Conservation (phyloP, 306 rosid species). For the Malus fusca region DNA sequence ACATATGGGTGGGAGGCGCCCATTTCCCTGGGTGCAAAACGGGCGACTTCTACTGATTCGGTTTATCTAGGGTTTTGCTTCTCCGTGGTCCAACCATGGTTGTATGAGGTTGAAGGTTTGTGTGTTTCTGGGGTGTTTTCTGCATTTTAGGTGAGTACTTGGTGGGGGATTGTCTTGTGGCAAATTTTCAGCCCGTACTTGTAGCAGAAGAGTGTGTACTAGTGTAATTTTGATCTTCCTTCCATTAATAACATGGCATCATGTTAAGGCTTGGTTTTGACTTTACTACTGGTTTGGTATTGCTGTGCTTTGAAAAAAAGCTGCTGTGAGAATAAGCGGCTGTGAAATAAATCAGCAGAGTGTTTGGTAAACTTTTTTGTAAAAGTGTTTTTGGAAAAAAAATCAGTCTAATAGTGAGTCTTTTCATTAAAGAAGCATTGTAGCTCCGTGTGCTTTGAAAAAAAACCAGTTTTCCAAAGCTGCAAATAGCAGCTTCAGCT, state of each 20-base stretch:
- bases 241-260: not conserved
- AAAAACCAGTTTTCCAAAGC: too few relatives aligned
- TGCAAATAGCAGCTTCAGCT: too few relatives aligned
- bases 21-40: constrained; percentile 21
- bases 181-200: not conserved
- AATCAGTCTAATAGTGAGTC: too few relatives aligned
- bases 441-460: too few relatives aligned
- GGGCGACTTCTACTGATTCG: too few relatives aligned
- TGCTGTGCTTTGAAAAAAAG: too few relatives aligned
- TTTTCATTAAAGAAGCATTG: too few relatives aligned
- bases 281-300: too few relatives aligned
- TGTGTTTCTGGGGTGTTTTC: not conserved
- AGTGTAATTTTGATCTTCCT: not conserved
- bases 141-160: not conserved
- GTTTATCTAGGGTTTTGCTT: not conserved
- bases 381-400: too few relatives aligned
- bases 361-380: too few relatives aligned
- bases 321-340: too few relatives aligned
- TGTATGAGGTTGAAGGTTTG: not conserved
- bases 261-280: not conserved
- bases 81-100: not conserved
- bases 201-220: not conserved
- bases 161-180: not conserved
- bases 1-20: constrained; percentile 12
- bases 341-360: too few relatives aligned